Percentiles rank a stretch among this genome's conserved stretches.
These are phyloP conservation scores for Inosperma sp. DNA, from an alignment of 768 basidiomycete species.

Conservation along the genomic window DNA sequence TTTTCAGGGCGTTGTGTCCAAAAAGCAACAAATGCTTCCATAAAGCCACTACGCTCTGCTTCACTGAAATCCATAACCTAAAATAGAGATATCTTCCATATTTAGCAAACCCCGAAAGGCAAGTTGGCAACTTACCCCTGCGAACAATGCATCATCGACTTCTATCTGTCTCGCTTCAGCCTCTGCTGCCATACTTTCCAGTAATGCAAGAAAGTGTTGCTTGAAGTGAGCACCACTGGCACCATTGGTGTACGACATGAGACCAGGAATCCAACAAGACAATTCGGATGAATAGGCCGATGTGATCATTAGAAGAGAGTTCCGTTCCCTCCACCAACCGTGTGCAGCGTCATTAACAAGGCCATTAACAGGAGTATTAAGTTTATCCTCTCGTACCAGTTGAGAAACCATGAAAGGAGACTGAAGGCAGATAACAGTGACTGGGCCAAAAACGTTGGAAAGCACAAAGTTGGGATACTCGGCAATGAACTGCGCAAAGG, in stretches of 20 bases:
- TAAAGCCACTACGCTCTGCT: conserved; percentile 30
- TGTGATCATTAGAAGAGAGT: conserved; percentile 29
- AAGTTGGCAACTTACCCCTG: conserved; percentile 16
- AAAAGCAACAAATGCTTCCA: conserved; percentile 25
- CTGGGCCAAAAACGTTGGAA: conserved; percentile 11
- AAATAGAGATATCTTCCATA: conserved; percentile 32
- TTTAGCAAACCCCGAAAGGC: background rate
- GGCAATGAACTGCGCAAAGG: conserved; percentile 10
- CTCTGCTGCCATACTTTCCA: conserved; percentile 26
- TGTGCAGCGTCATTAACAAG: conserved; percentile 35
- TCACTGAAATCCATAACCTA: too few relatives aligned
- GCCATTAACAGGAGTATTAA: conserved; percentile 28
- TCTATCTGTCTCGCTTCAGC: conserved; percentile 10
- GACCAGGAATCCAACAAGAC: conserved; percentile 30
- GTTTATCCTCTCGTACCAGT: conserved; percentile 20
- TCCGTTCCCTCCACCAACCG: conserved; percentile 29
- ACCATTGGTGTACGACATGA: conserved; percentile 34
- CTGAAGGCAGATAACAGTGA: conserved; percentile 27
- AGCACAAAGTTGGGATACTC: conserved; percentile 23
- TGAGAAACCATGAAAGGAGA: conserved; percentile 26
- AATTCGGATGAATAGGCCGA: conserved; percentile 27
- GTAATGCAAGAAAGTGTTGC: conserved; percentile 28
- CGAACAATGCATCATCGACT: conserved; percentile 17
- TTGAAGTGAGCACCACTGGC: conserved; percentile 27
- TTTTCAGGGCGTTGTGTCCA: conserved; percentile 14